These are phyloP conservation scores for Dendrobium chrysotoxum DNA, from an alignment of 106 monocot species.

Conservation along the genomic window DNA sequence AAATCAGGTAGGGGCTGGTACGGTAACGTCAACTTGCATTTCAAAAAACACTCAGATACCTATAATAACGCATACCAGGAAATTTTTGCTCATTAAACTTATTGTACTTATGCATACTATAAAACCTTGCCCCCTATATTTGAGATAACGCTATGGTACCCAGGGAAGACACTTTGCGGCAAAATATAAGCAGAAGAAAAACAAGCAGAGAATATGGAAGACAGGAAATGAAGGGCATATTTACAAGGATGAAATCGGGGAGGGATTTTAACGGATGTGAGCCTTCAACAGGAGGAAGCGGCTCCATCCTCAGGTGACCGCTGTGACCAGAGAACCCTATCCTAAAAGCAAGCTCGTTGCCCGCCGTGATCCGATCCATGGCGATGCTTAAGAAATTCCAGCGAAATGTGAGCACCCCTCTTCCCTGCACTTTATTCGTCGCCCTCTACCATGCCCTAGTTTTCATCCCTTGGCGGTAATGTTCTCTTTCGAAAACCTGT, in stretches of 20 bases:
- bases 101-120: background rate
- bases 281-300: slow-evolving; percentile 58
- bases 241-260: slow-evolving; percentile 73
- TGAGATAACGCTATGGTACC: background rate
- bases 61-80: background rate
- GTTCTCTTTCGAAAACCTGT: background rate
- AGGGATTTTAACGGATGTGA: slow-evolving; percentile 35
- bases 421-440: background rate
- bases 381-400: background rate
- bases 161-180: background rate
- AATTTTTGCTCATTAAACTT: background rate
- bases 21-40: too few species aligned
- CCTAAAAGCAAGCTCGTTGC: slow-evolving; percentile 57
- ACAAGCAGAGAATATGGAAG: background rate
- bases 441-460: background rate
- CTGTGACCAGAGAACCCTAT: slow-evolving; percentile 87
- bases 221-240: background rate
- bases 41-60: background rate
- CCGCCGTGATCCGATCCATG: slow-evolving; percentile 52
- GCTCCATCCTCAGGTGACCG: slow-evolving; percentile 87
- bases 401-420: background rate
- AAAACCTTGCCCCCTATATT: background rate
- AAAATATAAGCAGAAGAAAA: background rate
- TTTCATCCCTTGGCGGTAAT: background rate
- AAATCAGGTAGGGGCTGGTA: background rate